Base-by-base conservation (phyloP, 2,329 filamentous ascomycete genomes). In the Alternaria hordeiaustralica region DNA sequence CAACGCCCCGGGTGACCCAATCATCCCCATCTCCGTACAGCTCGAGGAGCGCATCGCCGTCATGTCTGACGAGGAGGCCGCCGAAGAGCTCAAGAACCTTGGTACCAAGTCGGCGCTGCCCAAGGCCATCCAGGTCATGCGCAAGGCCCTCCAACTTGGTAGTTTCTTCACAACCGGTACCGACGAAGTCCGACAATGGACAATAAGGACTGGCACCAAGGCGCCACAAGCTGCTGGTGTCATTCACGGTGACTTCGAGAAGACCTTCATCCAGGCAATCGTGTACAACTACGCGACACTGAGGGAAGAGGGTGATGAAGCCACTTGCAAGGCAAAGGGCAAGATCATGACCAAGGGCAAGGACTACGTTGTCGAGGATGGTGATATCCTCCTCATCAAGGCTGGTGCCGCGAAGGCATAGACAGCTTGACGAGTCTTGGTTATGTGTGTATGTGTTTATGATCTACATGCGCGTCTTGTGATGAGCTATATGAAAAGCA, bases 331-430 rank as follows among this genome's bases (percentile, higher is more conserved):
- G 86, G 88, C 95, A 25, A 95, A 95, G 82, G 96, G 96, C 75
- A 99, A 99, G 86, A 82, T 99, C 71, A 92, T 97, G 90, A 98
- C 95, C 63, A 99, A 99, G 87, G 96, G 96, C 79, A 98, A 98
- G 86, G 95, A 98, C 55, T 98, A 99, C 80, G 88, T 95, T 6
- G 89, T 96, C 11, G 89, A 94, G 79, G 93, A 96, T 77, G 93
- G 92, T 54, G 93, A 90, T 78, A 88, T 90, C 72, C 80, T 97
- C 71, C 88, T 97, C 75, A 94, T 97, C 87, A 97, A 97, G 87
- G 91, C 91, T 30, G 92, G 92, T 83, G 92, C 92, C 56, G 92
- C 92, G 71, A 94, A 94, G 87, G 84, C 84, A 68, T 92, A 84
- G 58, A 68, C 21, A 18, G 41, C 33, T 60, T 64, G 30, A 26